Conservation (phyloP, 2,329 filamentous ascomycete species). For the Botrytis cinerea region DNA sequence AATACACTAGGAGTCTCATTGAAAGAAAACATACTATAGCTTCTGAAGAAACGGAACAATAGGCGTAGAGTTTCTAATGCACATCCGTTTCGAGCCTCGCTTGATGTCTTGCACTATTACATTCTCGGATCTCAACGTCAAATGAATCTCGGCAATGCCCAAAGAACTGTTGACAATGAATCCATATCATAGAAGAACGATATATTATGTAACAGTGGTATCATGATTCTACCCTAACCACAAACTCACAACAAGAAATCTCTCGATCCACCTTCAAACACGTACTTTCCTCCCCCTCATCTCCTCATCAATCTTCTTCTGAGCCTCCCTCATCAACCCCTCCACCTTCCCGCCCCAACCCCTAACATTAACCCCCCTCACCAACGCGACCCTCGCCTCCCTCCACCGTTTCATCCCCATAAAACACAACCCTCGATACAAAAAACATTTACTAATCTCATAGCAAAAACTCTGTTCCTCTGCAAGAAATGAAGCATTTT, state of each 20-base stretch:
- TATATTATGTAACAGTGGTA: not conserved
- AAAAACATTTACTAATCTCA: slow-evolving; percentile 27
- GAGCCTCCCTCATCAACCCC: slow-evolving; percentile 25
- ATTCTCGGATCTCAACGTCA: not conserved
- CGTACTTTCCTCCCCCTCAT: not conserved
- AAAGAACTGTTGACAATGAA: not conserved
- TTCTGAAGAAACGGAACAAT: not conserved
- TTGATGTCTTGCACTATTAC: not conserved
- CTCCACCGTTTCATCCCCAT: slow-evolving; percentile 27
- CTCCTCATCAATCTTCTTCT: slow-evolving; percentile 21
- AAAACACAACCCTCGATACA: slow-evolving; percentile 29
- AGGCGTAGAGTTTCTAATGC: not conserved
- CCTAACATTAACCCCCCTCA: slow-evolving; percentile 29
- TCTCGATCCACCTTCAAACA: not conserved
- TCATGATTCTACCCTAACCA: not conserved
- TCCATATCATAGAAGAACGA: not conserved
- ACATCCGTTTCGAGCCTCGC: not conserved
- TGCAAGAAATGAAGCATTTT: slow-evolving; percentile 25
- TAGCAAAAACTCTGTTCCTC: slow-evolving; percentile 15
- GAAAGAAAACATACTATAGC: not conserved
- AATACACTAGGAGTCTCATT: not conserved
- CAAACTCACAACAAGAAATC: not conserved
- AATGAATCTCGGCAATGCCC: not conserved
- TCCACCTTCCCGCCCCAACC: slow-evolving; percentile 21
- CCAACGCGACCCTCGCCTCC: slow-evolving; percentile 29